Evolutionary conservation across 169 alveolate genomes (phyloP).

Genomic region (Cryptosporidium meleagridis): DNA sequence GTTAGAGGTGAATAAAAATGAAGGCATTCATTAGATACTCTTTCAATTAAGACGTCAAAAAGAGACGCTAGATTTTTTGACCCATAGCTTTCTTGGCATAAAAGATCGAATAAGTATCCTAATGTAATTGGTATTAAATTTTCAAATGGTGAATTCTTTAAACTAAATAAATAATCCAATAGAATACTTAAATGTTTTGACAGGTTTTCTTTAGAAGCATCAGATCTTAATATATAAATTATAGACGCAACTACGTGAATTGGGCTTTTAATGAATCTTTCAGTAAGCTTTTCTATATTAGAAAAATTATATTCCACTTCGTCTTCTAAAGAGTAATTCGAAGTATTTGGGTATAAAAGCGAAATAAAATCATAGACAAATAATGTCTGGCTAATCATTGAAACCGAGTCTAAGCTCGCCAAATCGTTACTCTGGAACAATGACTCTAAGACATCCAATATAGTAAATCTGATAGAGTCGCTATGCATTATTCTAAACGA

Average conservation of each 20-base stretch:
- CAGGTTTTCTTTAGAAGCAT: not conserved
- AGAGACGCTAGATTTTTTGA: constrained; percentile 5
- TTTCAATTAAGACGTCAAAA: constrained; percentile 1
- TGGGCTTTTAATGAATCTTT: constrained; percentile 50
- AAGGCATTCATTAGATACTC: not conserved
- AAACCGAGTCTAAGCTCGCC: constrained; percentile 28
- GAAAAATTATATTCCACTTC: not conserved
- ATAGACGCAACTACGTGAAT: constrained; percentile 23
- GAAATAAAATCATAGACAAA: constrained; percentile 17
- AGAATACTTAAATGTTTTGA: not conserved
- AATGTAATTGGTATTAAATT: constrained; percentile 31
- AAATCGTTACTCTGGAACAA: constrained; percentile 18
- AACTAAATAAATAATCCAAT: constrained; percentile 11
- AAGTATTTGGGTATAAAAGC: not conserved
- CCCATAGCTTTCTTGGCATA: not conserved
- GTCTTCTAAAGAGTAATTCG: not conserved
- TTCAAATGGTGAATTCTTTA: constrained; percentile 39
- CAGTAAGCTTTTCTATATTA: not conserved
- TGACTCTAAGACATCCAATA: constrained; percentile 13
- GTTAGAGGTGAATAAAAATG: constrained; percentile 12
- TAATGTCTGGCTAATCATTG: constrained; percentile 29
- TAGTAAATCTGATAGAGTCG: constrained; percentile 19
- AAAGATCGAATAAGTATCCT: constrained; percentile 8
- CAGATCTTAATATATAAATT: constrained; percentile 16
- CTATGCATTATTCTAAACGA: not conserved